Evolutionary conservation across 2,329 filamentous ascomycete genomes (phyloP), one percentile per base, ranked within the genome.

Genomic region (Pseudogymnoascus sp.): DNA sequence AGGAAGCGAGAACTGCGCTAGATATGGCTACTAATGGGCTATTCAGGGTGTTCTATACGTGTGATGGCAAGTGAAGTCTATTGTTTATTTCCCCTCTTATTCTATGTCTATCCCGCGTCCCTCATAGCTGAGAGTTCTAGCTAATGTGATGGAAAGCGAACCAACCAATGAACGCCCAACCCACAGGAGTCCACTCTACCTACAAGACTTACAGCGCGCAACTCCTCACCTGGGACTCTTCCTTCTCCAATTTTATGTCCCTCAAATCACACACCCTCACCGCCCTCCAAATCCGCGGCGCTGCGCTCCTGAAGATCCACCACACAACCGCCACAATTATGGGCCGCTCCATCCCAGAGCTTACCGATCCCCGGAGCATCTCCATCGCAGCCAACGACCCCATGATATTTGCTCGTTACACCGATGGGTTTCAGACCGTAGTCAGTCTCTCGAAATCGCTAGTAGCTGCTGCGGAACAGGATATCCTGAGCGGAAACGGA

Each of bases 301-400:
- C 71, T 7, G 69, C 70, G 14, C 65, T 73, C 3, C 66, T 72
- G 1, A 72, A 72, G 62, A 66, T 73, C 6, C 71, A 73, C 60
- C 65, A 70, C 38, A 63, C 63, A 11, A 67, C 65, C 6, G 62
- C 63, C 1, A 64, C 64, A 19, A 66, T 73, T 7, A 72, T 72
- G 67, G 19, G 53, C 16, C 26, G 59, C n/a, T 31, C 33, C 3
- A 44, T 40, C 37, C 31, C 50, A 35, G 62, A 47, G 10, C 42
- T 16, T n/a, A 21, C 50, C 29, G 50, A 56, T 56, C 29, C 29
- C 5, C 50, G 50, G n/a, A 56, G 50, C 50, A 56, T 37, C 26
- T 13, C 21, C 13, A 14, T 24, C 26, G 44, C 42, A 19, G 42
- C 59, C 14, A 60, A 61, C 10, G 33, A 47, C 4, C 24, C 29